Base-by-base conservation (phyloP, 2,329 filamentous ascomycete genomes). In the Pseudocercospora macadamiae region DNA sequence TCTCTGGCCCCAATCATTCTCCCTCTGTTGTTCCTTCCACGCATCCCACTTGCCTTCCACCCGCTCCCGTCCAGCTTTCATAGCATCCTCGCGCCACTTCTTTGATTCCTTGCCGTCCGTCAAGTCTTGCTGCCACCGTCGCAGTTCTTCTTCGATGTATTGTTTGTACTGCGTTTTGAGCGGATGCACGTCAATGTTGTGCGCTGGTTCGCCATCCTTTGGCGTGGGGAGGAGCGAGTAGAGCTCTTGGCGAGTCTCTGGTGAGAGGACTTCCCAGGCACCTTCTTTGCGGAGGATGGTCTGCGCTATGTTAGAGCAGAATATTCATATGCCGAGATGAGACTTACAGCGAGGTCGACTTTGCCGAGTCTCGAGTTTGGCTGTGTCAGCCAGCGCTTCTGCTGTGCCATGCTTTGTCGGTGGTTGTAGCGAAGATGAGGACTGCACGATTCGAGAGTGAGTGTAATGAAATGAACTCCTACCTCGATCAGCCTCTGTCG, bases 81-180 rank as follows among this genome's bases (percentile, higher is more conserved):
- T 73, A 12, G 86, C 86, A 56, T 84, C 75, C 2, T 73, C 74
- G 58, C 82, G 76, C 85, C 85, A 89, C 51, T 77, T 76, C 8
- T 81, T 80, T n/a, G 81, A 79, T 63, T 86, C 81, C 51, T 78
- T 79, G 2, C 86, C 86, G 23, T 79, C 75, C 19, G 71, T 71
- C 1, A 88, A 74, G 63, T 88, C 83, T 3, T 79, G 69, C 67
- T 86, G 80, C 68, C 84, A 87, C 51, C 79, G 76, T 16, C 80
- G 79, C 36, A 86, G 70, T 42, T 78, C 82, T 18, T 80, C 79
- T 19, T 80, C 77, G 71, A 85, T 83, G 57, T 79, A 76, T 45
- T 76, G 74, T 19, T 76, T 74, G 62, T 80, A 77, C 49, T 76
- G 64, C 30, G 80, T 70, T 16, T 75, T 67, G 2, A 81, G 63